These are phyloP conservation scores for Diophrys appendiculata DNA, from an alignment of 73 alveolate genomes.

Conservation along the genomic window DNA sequence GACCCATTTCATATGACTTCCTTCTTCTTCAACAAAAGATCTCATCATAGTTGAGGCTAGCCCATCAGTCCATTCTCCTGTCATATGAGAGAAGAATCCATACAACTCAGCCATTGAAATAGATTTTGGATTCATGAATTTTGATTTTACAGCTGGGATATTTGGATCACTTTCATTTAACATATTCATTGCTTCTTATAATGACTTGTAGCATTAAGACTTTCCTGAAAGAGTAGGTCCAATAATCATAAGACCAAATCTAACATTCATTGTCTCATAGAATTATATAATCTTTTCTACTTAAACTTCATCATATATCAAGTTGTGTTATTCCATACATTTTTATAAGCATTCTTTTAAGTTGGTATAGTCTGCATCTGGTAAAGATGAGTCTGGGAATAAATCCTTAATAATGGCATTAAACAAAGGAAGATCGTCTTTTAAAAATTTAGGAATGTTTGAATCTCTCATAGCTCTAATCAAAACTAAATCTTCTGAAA, in stretches of 20 bases:
- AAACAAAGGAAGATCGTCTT: slow-evolving; percentile 89
- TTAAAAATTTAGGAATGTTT: slow-evolving; percentile 89
- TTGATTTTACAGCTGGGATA: slow-evolving; percentile 74
- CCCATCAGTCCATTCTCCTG: slow-evolving; percentile 98
- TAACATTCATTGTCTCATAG: slow-evolving; percentile 94
- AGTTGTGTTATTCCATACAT: slow-evolving; percentile 51
- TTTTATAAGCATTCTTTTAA: slow-evolving; percentile 65
- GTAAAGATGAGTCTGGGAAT: slow-evolving; percentile 90
- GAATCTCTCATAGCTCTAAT: slow-evolving; percentile 95
- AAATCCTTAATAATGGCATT: slow-evolving; percentile 90
- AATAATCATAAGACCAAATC: slow-evolving; percentile 94
- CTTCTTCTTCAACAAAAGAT: slow-evolving; percentile 84
- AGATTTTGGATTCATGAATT: slow-evolving; percentile 90
- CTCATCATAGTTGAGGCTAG: slow-evolving; percentile 90
- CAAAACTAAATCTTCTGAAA: slow-evolving; percentile 89
- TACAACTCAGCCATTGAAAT: slow-evolving; percentile 91
- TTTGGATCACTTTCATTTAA: slow-evolving; percentile 71
- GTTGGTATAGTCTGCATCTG: slow-evolving; percentile 69
- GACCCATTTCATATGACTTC: slow-evolving; percentile 73
- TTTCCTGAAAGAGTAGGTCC: slow-evolving; percentile 96
- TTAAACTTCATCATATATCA: slow-evolving; percentile 66
- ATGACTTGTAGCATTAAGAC: slow-evolving; percentile 73
- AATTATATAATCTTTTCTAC: slow-evolving; percentile 88
- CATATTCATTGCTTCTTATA: slow-evolving; percentile 77
- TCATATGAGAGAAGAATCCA: slow-evolving; percentile 88